A percentile compares a stretch with the other conserved stretches of the same genome.
Conservation (phyloP, 495 filamentous ascomycete species). For the Penicillium ochrochloron region DNA sequence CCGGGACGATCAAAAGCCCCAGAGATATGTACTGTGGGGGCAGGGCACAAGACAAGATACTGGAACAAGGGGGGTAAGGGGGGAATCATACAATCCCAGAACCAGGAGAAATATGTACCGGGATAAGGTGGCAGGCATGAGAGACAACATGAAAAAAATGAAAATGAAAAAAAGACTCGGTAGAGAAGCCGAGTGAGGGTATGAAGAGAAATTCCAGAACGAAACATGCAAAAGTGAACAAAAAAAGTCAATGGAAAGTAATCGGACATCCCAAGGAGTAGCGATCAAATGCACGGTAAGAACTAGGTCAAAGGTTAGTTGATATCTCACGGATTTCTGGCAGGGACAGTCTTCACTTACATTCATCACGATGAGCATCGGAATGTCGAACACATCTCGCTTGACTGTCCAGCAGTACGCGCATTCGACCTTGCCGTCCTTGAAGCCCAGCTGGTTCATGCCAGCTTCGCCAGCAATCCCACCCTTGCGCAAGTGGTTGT, state of each 20-base stretch:
- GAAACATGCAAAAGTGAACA: slow-evolving; percentile 14
- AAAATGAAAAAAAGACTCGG: slow-evolving; percentile 10
- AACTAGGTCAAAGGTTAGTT: slow-evolving; percentile 37
- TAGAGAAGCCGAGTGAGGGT: slow-evolving; percentile 23
- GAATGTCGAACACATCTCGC: slow-evolving; percentile 96
- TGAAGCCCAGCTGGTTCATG: slow-evolving; percentile 73
- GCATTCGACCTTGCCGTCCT: slow-evolving; percentile 91
- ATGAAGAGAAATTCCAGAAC: slow-evolving; percentile 22
- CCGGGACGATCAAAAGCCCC: slow-evolving; percentile 20
- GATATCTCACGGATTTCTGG: background rate
- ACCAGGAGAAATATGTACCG: slow-evolving; percentile 30
- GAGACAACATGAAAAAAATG: background rate
- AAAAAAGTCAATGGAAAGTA: slow-evolving; percentile 8
- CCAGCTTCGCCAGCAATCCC: slow-evolving; percentile 76
- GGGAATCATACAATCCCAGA: slow-evolving; percentile 40
- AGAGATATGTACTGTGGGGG: slow-evolving; percentile 28
- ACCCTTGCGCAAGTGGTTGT: slow-evolving; percentile 51
- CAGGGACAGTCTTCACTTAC: slow-evolving; percentile 59
- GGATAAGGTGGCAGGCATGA: slow-evolving; percentile 22
- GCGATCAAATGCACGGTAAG: slow-evolving; percentile 52
- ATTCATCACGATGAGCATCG: slow-evolving; percentile 97
- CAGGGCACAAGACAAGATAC: slow-evolving; percentile 13
- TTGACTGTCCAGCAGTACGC: slow-evolving; percentile 96
- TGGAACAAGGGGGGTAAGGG: slow-evolving; percentile 11
- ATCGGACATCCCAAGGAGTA: slow-evolving; percentile 1